Evolutionary conservation across 2,329 filamentous ascomycete genomes (phyloP).

Genomic region (Aspergillus pseudoterreus): DNA sequence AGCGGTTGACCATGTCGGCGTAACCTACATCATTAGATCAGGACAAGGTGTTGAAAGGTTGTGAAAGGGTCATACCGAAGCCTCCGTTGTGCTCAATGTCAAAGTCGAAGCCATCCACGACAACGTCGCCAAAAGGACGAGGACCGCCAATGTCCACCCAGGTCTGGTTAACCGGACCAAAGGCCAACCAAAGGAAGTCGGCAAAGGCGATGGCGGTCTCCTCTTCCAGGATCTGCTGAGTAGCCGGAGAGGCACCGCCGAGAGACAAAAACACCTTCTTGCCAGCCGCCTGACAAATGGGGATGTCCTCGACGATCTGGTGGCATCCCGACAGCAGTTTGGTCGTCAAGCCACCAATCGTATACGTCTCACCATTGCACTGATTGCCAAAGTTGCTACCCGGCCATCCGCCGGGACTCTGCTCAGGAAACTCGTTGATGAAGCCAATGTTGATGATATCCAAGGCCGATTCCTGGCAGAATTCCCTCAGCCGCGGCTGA

Average conservation of each 20-base stretch:
- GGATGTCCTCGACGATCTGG: slow-evolving; percentile 42
- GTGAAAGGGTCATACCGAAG: slow-evolving; percentile 21
- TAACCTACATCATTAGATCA: slow-evolving; percentile 35
- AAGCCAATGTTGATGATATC: slow-evolving; percentile 58
- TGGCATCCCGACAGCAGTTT: slow-evolving; percentile 43
- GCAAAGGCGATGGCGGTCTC: slow-evolving; percentile 45
- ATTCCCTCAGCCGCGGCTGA: slow-evolving; percentile 48
- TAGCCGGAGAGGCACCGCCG: slow-evolving; percentile 40
- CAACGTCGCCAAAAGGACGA: slow-evolving; percentile 46
- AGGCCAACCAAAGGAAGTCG: slow-evolving; percentile 49
- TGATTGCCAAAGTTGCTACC: slow-evolving; percentile 56
- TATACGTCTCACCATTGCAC: slow-evolving; percentile 43
- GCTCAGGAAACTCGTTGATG: slow-evolving; percentile 52
- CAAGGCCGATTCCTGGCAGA: slow-evolving; percentile 49
- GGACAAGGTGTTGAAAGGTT: not conserved
- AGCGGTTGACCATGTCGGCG: slow-evolving; percentile 44
- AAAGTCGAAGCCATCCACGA: slow-evolving; percentile 53
- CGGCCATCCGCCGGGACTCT: slow-evolving; percentile 44
- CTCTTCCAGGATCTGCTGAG: slow-evolving; percentile 43
- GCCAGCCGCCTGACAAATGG: slow-evolving; percentile 36
- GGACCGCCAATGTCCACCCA: slow-evolving; percentile 34
- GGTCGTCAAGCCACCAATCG: slow-evolving; percentile 35
- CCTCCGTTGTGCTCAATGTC: slow-evolving; percentile 39
- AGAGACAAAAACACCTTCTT: slow-evolving; percentile 48
- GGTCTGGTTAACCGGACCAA: slow-evolving; percentile 38